These are phyloP conservation scores for Boletellus dicymbophilus DNA, from an alignment of 1,284 basidiomycete species.

Conservation along the genomic window DNA sequence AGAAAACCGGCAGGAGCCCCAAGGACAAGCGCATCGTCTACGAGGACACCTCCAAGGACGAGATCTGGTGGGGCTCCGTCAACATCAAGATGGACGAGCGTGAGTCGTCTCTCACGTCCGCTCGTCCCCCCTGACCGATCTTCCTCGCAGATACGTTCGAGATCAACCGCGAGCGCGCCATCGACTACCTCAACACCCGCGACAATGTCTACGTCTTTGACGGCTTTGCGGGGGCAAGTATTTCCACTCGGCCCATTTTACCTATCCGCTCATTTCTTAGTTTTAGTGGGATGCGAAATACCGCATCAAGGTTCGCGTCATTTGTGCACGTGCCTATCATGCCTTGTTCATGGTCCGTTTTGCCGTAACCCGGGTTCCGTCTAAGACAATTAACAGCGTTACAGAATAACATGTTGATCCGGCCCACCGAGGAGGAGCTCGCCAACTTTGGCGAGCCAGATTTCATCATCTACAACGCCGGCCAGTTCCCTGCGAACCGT, in stretches of 20 bases:
- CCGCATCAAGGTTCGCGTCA: conserved; percentile 99
- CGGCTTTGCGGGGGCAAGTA: conserved; percentile 86
- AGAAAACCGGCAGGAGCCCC: conserved; percentile 98
- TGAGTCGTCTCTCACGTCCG: conserved; percentile 43
- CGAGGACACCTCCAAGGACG: conserved; percentile 96
- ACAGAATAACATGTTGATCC: conserved; percentile 99
- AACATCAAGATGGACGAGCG: conserved; percentile 99
- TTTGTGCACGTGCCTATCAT: conserved; percentile 98
- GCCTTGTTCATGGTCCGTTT: conserved; percentile 95
- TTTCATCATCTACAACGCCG: conserved; percentile 99
- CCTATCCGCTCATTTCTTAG: conserved; percentile 4
- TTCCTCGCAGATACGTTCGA: conserved; percentile 87
- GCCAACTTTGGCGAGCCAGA: conserved; percentile 97
- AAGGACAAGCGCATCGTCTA: conserved; percentile 99
- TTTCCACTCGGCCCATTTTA: conserved; percentile 7
- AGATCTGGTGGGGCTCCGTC: conserved; percentile 99
- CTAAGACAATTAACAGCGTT: conserved; percentile 6
- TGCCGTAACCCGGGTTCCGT: neutral
- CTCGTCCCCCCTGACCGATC: conserved; percentile 1
- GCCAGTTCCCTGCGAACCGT: conserved; percentile 99
- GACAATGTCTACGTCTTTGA: conserved; percentile 99
- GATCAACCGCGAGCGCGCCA: conserved; percentile 99
- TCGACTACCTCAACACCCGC: conserved; percentile 98
- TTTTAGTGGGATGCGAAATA: conserved; percentile 95
- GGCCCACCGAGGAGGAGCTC: conserved; percentile 94